A percentile compares a stretch with the other conserved stretches of the same genome.
These are phyloP conservation scores for Suillus hirtellus DNA, from an alignment of 768 basidiomycete genomes.

Conservation along the genomic window DNA sequence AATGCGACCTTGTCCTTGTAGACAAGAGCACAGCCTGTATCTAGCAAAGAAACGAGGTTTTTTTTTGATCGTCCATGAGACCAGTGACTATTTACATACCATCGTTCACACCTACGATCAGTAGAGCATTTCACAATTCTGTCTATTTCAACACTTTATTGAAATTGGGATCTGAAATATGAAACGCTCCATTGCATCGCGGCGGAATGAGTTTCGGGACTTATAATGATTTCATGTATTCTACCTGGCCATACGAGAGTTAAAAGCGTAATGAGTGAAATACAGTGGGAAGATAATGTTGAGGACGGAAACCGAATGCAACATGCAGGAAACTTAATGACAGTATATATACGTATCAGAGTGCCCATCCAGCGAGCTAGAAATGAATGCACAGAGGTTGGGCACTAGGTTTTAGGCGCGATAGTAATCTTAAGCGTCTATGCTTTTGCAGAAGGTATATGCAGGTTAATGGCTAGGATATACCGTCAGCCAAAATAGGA, in stretches of 20 bases:
- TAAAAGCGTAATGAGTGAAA: conserved; percentile 11
- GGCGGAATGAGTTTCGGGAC: not conserved
- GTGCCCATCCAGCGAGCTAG: conserved; percentile 21
- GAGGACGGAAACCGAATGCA: conserved; percentile 27
- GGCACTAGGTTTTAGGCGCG: not conserved
- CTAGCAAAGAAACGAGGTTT: not conserved
- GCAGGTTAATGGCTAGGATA: conserved; percentile 76
- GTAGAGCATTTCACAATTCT: too few relatives aligned
- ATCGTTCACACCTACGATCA: too few relatives aligned
- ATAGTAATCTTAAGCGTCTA: conserved; percentile 37
- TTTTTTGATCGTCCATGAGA: too few relatives aligned
- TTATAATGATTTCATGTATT: conserved; percentile 20
- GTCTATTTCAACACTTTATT: too few relatives aligned
- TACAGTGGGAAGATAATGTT: conserved; percentile 35
- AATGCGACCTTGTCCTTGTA: not conserved
- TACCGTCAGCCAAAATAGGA: conserved; percentile 7
- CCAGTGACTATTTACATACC: too few relatives aligned
- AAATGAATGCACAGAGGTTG: not conserved
- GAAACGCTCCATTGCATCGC: too few relatives aligned
- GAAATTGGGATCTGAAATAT: too few relatives aligned
- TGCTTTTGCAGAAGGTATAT: conserved; percentile 81
- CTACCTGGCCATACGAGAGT: conserved; percentile 26
- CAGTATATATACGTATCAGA: conserved; percentile 35
- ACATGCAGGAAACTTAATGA: conserved; percentile 34
- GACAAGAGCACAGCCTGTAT: not conserved